A percentile compares a stretch with the other conserved stretches of the same genome.
phyloP scores from a whole-genome alignment of 2,329 filamentous ascomycete species.

The Ophiostoma fasciatum region DNA sequence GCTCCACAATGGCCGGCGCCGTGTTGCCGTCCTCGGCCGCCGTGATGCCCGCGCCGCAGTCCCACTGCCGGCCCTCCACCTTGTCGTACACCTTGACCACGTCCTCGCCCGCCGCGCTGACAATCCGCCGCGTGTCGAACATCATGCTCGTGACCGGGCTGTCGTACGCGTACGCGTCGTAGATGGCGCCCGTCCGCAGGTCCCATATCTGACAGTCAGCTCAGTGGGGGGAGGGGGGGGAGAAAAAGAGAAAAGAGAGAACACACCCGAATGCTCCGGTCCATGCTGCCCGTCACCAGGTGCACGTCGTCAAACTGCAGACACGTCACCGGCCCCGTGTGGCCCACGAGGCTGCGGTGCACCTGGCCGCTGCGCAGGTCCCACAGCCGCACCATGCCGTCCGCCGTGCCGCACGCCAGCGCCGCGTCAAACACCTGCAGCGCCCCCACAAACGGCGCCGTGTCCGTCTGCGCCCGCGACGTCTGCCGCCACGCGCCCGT shows the following conservation, averaged over 20 bases:
- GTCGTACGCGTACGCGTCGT: constrained; percentile 93
- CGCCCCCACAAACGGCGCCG: constrained; percentile 88
- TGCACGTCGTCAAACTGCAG: constrained; percentile 95
- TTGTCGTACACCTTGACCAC: constrained; percentile 98
- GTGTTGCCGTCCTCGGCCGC: constrained; percentile 51
- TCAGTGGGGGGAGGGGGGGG: no score
- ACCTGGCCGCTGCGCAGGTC: constrained; percentile 93
- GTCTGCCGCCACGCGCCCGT: constrained; percentile 55
- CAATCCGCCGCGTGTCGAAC: constrained; percentile 85
- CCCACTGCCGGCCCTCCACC: constrained; percentile 89
- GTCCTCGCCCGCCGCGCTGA: constrained; percentile 76
- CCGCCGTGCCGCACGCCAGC: constrained; percentile 87
- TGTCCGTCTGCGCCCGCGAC: constrained; percentile 53
- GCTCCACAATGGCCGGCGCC: constrained; percentile 55
- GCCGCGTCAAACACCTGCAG: constrained; percentile 94
- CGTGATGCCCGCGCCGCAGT: constrained; percentile 71
- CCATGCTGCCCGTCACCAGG: constrained; percentile 80
- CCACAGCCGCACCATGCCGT: constrained; percentile 95
- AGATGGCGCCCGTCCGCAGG: constrained; percentile 85
- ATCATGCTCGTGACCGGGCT: constrained; percentile 88
- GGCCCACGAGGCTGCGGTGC: constrained; percentile 87
- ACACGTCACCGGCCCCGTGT: constrained; percentile 87
- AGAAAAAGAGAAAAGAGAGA: neutral
- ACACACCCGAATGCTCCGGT: constrained; percentile 86
- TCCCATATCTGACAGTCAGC: constrained; percentile 70